Base-by-base conservation (phyloP, 306 rosid species). In the Trichosanthes truncata region DNA sequence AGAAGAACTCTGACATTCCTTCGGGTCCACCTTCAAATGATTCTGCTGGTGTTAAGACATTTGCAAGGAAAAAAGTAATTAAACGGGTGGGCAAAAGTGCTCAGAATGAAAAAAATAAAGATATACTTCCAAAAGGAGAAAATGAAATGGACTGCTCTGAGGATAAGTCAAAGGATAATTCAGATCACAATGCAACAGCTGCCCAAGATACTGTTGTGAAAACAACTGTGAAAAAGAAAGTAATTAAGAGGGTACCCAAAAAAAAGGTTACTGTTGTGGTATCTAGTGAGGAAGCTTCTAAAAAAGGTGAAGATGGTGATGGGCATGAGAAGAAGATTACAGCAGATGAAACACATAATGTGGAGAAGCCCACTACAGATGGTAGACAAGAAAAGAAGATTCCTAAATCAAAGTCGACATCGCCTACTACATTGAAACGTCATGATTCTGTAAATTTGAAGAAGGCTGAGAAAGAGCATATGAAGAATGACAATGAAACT, bases 191-290 rank as follows among this genome's bases (percentile, higher is more conserved):
- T 25, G 85, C 78, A 84, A 69, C 83, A 72, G 87, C 52, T 49
- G 80, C 40, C 38, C 81, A 80, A 76, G 89, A 77, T 82, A 45
- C 86, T 57, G n/a, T 84, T 77, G 87, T 31, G 18, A 96, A 93
- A 85, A 83, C 89, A 71, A 78, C 80, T 23, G 91, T 88, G 33
- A 92, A 88, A 90, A 95, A 83, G 90, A 96, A 96, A 89, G 80
- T 96, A 18, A 93, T 96, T 79, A 96, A 88, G 84, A 91, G 95
- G 82, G 89, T 96, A 23, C 89, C 96, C 29, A 96, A 93, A 80
- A 90, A 80, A 82, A 95, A 96, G 81, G 92, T 85, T 12, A 65
- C 88, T 83, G 85, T 38, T 36, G 90, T 79, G 80, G 87, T 79
- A 67, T 80, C 88, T 57, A 78, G 82, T 36, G 56, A 87, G 74